phyloP scores from a whole-genome alignment of 768 basidiomycete genomes.

The Amyloporia xantha region DNA sequence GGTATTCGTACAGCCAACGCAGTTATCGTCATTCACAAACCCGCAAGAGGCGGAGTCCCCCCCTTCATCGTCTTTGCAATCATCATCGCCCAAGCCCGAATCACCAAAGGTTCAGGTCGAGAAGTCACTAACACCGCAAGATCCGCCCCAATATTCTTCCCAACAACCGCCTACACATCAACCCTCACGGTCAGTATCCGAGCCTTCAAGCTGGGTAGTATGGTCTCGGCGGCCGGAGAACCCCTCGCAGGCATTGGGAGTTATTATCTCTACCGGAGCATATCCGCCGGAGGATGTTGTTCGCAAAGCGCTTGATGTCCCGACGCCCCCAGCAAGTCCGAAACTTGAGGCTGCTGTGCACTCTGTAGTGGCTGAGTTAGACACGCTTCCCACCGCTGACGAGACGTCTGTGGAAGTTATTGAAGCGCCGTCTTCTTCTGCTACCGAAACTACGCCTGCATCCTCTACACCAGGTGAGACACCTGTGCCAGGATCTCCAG shows the following conservation, averaged over 20 bases:
- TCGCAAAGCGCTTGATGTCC: constrained; percentile 43
- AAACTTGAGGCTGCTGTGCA: constrained; percentile 5
- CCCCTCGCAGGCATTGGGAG: constrained; percentile 57
- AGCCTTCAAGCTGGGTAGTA: constrained; percentile 43
- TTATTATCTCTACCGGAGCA: constrained; percentile 63
- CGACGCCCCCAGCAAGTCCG: constrained; percentile 38
- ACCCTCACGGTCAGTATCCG: constrained; percentile 5
- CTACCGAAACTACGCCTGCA: constrained; percentile 44
- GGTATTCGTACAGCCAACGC: neutral
- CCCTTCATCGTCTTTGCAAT: neutral
- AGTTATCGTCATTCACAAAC: neutral
- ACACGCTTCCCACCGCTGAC: neutral
- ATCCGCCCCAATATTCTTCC: constrained; percentile 6
- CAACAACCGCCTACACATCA: constrained; percentile 7
- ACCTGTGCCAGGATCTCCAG: constrained; percentile 45
- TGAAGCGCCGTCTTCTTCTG: constrained; percentile 40
- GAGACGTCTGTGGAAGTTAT: constrained; percentile 19
- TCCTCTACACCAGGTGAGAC: constrained; percentile 45
- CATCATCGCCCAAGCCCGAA: neutral
- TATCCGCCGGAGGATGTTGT: constrained; percentile 56
- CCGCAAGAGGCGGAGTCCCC: neutral
- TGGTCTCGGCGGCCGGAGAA: constrained; percentile 69
- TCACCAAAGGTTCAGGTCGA: neutral
- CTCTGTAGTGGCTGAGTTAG: neutral
- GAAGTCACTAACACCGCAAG: neutral